Evolutionary conservation across 2,329 filamentous ascomycete species (phyloP), one percentile per base, ranked within the genome.

Genomic region (Botryotinia convoluta): DNA sequence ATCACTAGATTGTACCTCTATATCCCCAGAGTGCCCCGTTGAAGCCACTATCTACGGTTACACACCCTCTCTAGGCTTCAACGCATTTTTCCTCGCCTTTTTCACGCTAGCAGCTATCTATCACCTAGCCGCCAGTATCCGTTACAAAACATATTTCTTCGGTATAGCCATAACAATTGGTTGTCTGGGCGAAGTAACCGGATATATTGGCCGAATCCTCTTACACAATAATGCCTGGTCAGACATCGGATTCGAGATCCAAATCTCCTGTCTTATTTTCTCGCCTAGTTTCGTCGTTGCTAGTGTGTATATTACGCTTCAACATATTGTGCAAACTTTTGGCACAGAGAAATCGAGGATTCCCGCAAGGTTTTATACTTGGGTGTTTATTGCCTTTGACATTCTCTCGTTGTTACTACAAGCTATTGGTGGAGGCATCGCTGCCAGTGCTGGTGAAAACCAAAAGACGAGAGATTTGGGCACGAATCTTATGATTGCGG

Each of bases 361-460:
- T 60, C 79, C 79, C 22, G 84, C 85, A 0, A 79, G 81, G 65
- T 83, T 79, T 70, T 87, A 87, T 74, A 86, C 85, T 14, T 81
- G 84, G 59, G 83, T 87, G 81, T 91, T 92, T 81, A 87, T 91
- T 76, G 83, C 86, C 67, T 86, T 85, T 79, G 88, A 90, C 80
- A 82, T 89, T 20, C 84, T 85, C 61, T 89, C 87, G 75, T 84
- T 90, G 74, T 78, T 88, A 67, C 82, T 90, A 61, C 88, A 90
- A 82, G 88, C 87, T 77, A 86, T 87, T 73, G 88, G 88, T 71
- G 88, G 88, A 37, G 84, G 84, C 32, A 80, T 90, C 72, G 87
- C 88, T 22, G 75, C 75, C 9, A 72, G 74, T 18, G 74, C 77
- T 8, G 73, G 35, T 14, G 72, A 75, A 9, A 51, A 75, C 45